Evolutionary conservation across 768 basidiomycete genomes (phyloP).

Genomic region (Auricularia sp.): DNA sequence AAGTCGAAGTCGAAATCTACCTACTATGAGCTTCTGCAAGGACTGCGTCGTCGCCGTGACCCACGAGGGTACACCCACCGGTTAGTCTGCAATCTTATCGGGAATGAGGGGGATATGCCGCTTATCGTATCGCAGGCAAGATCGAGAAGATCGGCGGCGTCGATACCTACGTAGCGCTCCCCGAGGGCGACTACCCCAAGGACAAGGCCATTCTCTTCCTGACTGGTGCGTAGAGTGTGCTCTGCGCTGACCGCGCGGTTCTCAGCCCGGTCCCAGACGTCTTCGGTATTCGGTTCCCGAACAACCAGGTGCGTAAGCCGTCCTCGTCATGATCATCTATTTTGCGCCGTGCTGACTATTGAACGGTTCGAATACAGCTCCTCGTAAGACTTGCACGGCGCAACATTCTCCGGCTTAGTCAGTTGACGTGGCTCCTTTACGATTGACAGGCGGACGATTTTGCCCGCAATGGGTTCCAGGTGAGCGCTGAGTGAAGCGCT

Average conservation of each 20-base stretch:
- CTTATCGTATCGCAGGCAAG: constrained; percentile 27
- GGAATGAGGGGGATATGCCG: neutral
- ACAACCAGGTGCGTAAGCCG: constrained; percentile 28
- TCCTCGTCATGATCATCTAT: neutral
- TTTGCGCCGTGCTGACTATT: neutral
- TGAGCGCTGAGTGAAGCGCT: neutral
- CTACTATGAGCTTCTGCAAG: constrained; percentile 41
- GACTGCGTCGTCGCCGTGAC: constrained; percentile 38
- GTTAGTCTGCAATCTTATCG: constrained; percentile 11
- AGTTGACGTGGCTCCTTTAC: no score
- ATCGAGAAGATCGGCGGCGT: constrained; percentile 38
- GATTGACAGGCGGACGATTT: constrained; percentile 30
- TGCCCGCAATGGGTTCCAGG: constrained; percentile 31
- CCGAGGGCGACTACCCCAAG: constrained; percentile 35
- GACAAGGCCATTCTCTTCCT: constrained; percentile 48
- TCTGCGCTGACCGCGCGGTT: neutral
- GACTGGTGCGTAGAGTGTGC: constrained; percentile 32
- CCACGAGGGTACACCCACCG: constrained; percentile 27
- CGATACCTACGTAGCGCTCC: constrained; percentile 43
- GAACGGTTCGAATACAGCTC: constrained; percentile 13
- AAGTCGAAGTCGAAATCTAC: no score
- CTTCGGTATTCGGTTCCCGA: constrained; percentile 34
- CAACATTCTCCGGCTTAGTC: no score
- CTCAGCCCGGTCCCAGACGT: neutral
- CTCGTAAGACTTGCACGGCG: constrained; percentile 6